Conservation (phyloP, 352 stramenopile species). For the Aphanomyces invadans region DNA sequence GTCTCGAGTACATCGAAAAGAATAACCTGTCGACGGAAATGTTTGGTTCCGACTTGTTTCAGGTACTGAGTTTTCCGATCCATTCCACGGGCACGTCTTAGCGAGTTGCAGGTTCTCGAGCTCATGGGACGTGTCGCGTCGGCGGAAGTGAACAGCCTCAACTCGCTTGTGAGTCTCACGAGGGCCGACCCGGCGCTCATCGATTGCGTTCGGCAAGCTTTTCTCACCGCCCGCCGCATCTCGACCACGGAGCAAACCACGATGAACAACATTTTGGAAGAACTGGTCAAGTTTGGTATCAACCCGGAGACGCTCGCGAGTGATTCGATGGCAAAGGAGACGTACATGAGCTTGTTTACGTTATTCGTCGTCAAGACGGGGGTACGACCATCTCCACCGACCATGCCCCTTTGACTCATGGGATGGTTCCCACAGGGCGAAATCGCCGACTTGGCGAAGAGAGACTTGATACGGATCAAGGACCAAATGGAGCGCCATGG, state of each 20-base stretch:
- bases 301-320: slow-evolving; percentile 23
- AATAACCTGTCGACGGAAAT: slow-evolving; percentile 42
- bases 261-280: slow-evolving; percentile 30
- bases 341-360: slow-evolving; percentile 53
- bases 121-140: slow-evolving; percentile 7
- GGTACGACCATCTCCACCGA: slow-evolving; percentile 30
- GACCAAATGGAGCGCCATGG: slow-evolving; percentile 49
- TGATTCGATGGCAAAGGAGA: slow-evolving; percentile 27
- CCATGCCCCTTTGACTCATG: background rate
- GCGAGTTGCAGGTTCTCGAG: slow-evolving; percentile 2
- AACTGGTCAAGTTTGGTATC: slow-evolving; percentile 57
- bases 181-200: slow-evolving; percentile 41
- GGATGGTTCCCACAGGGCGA: background rate
- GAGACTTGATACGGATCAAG: slow-evolving; percentile 60
- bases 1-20: slow-evolving; percentile 42
- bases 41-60: slow-evolving; percentile 44
- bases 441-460: slow-evolving; percentile 33
- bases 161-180: slow-evolving; percentile 48
- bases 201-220: slow-evolving; percentile 42
- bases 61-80: background rate
- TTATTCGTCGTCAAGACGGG: slow-evolving; percentile 60
- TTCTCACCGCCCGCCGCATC: slow-evolving; percentile 66
- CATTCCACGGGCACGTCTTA: too few relatives aligned
- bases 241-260: slow-evolving; percentile 46
- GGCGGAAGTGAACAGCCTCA: slow-evolving; percentile 12